Percentiles rank a stretch among this genome's conserved stretches.
Conservation (phyloP, 1,284 basidiomycete genomes). For the Xerocomus amazonicus region DNA sequence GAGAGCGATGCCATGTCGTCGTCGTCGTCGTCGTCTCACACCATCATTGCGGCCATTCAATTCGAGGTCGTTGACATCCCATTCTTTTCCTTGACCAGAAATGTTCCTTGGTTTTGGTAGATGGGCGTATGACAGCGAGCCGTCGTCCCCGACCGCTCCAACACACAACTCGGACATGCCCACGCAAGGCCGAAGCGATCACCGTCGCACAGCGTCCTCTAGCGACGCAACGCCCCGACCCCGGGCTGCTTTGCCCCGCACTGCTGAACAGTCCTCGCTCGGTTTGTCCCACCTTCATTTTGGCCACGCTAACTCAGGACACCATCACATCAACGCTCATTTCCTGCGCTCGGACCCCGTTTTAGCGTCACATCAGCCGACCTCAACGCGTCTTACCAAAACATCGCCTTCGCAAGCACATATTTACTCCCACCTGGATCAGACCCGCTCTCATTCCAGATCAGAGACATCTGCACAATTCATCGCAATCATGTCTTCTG, state of each 20-base stretch:
- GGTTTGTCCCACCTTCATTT: slow-evolving; percentile 16
- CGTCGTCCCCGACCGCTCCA: slow-evolving; percentile 13
- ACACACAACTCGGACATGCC: background rate
- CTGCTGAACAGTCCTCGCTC: slow-evolving; percentile 9
- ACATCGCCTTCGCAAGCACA: slow-evolving; percentile 10
- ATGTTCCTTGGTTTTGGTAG: slow-evolving; percentile 25
- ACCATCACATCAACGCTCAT: slow-evolving; percentile 9
- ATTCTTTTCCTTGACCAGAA: slow-evolving; percentile 1
- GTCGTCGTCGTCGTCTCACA: background rate
- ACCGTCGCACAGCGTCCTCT: slow-evolving; percentile 32
- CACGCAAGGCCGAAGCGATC: slow-evolving; percentile 15
- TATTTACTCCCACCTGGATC: slow-evolving; percentile 8
- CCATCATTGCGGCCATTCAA: slow-evolving; percentile 7
- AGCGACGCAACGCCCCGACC: slow-evolving; percentile 23
- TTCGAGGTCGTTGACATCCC: slow-evolving; percentile 16
- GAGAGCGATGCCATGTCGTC: slow-evolving; percentile 39
- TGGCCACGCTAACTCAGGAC: background rate
- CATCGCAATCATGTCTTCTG: slow-evolving; percentile 25
- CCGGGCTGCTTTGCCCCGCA: slow-evolving; percentile 13
- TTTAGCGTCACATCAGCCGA: slow-evolving; percentile 14
- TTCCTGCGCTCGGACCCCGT: slow-evolving; percentile 11
- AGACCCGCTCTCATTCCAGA: slow-evolving; percentile 10
- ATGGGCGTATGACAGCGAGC: slow-evolving; percentile 25
- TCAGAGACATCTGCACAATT: slow-evolving; percentile 17
- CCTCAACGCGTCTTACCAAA: slow-evolving; percentile 16